Conservation (phyloP, 2,329 filamentous ascomycete genomes). For the Aspergillus latus region DNA sequence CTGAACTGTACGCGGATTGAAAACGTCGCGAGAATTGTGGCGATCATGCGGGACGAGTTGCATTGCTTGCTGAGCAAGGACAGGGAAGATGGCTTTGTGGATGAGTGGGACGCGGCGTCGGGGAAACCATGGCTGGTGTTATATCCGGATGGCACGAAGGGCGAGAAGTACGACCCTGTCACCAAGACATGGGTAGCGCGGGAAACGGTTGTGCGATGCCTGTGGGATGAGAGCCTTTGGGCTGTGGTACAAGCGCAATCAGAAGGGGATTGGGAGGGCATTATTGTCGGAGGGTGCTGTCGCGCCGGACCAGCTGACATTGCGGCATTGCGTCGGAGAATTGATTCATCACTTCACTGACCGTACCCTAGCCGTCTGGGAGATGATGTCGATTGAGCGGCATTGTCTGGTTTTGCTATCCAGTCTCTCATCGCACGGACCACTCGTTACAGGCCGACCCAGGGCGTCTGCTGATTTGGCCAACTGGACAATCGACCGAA, state of each 20-base stretch:
- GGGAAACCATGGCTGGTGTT: slow-evolving; percentile 56
- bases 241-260: slow-evolving; percentile 13
- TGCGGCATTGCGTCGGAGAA: slow-evolving; percentile 13
- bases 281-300: slow-evolving; percentile 19
- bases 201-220: slow-evolving; percentile 1
- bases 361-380: not conserved
- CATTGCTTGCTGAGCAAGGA: slow-evolving; percentile 30
- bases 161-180: slow-evolving; percentile 64
- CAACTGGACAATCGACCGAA: not conserved
- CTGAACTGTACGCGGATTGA: slow-evolving; percentile 61
- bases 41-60: slow-evolving; percentile 38
- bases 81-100: slow-evolving; percentile 24
- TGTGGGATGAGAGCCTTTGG: slow-evolving; percentile 18
- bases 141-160: slow-evolving; percentile 69
- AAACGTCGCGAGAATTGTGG: slow-evolving; percentile 22
- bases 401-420: not conserved
- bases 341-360: slow-evolving; percentile 1
- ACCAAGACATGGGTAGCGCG: slow-evolving; percentile 58
- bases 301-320: slow-evolving; percentile 18
- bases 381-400: not conserved
- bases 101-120: slow-evolving; percentile 22
- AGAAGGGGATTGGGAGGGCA: slow-evolving; percentile 15
- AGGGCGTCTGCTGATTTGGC: not conserved
- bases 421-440: not conserved
- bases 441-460: not conserved